Conservation (phyloP, 148 eudicot species). For the Arctostaphylos glauca region DNA sequence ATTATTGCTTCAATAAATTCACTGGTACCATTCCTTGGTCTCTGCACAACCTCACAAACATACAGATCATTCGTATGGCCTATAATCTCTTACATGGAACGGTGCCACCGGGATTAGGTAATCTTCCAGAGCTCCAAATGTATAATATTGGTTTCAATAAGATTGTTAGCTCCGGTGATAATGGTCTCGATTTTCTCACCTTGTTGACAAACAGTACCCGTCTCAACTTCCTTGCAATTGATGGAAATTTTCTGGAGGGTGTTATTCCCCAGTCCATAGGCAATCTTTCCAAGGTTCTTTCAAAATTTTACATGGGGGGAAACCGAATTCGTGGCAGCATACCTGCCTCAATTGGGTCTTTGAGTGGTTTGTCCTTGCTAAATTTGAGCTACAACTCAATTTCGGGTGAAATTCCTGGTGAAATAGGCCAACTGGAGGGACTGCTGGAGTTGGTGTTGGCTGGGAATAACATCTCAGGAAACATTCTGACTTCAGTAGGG, state of each 20-base stretch:
- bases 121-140: constrained; percentile 30
- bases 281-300: constrained; percentile 43
- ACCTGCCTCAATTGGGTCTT: constrained; percentile 27
- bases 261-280: constrained; percentile 38
- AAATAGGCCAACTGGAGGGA: constrained; percentile 32
- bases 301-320: constrained; percentile 34
- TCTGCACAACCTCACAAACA: constrained; percentile 34
- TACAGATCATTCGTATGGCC: constrained; percentile 30
- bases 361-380: constrained; percentile 23
- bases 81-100: constrained; percentile 34
- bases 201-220: constrained; percentile 28
- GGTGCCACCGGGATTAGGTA: constrained; percentile 40
- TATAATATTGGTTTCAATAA: constrained; percentile 40
- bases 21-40: constrained; percentile 36
- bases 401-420: constrained; percentile 32
- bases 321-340: constrained; percentile 32
- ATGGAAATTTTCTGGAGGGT: constrained; percentile 37
- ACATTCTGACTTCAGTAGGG: constrained; percentile 35
- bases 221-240: constrained; percentile 30
- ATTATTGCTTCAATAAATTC: constrained; percentile 36
- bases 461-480: constrained; percentile 37
- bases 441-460: constrained; percentile 27
- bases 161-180: constrained; percentile 27
- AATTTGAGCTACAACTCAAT: constrained; percentile 22
- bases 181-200: constrained; percentile 32